phyloP scores from a whole-genome alignment of 2,329 filamentous ascomycete species.

The Hymenoscyphus repandus region DNA sequence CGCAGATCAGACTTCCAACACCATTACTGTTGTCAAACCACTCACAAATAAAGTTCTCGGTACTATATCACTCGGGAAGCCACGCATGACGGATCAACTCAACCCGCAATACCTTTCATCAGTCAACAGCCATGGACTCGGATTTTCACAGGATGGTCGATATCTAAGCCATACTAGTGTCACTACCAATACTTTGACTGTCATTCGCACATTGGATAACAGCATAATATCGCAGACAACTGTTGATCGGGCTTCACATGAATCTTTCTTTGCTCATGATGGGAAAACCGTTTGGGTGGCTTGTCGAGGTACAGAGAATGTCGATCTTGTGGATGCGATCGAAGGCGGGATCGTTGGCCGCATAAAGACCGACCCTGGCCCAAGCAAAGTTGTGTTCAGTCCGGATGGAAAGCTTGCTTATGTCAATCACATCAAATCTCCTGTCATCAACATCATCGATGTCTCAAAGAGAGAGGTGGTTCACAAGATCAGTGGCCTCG shows the following conservation, averaged over 20 bases:
- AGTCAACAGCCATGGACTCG: constrained; percentile 6
- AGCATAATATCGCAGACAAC: constrained; percentile 5
- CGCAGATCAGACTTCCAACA: constrained; percentile 6
- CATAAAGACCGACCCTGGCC: constrained; percentile 1
- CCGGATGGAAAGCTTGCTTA: constrained; percentile 5
- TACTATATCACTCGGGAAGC: constrained; percentile 3
- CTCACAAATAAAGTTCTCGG: constrained; percentile 5
- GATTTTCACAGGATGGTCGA: constrained; percentile 4
- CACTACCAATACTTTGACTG: constrained; percentile 2
- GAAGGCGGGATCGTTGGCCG: background rate
- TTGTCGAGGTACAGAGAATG: constrained; percentile 5
- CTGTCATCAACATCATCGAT: constrained; percentile 3
- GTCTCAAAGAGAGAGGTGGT: background rate
- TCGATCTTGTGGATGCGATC: constrained; percentile 2
- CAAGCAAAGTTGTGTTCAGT: constrained; percentile 7
- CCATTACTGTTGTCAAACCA: constrained; percentile 6
- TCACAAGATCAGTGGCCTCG: background rate
- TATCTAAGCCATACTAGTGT: constrained; percentile 1
- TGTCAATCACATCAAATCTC: constrained; percentile 4
- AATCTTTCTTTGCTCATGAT: constrained; percentile 4
- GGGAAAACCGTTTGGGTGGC: constrained; percentile 5
- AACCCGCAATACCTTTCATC: constrained; percentile 6
- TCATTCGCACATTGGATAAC: constrained; percentile 4
- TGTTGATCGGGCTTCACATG: constrained; percentile 6
- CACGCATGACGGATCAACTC: constrained; percentile 1